phyloP scores from a whole-genome alignment of 345 rosid genomes.

The Rhizophora apiculata region DNA sequence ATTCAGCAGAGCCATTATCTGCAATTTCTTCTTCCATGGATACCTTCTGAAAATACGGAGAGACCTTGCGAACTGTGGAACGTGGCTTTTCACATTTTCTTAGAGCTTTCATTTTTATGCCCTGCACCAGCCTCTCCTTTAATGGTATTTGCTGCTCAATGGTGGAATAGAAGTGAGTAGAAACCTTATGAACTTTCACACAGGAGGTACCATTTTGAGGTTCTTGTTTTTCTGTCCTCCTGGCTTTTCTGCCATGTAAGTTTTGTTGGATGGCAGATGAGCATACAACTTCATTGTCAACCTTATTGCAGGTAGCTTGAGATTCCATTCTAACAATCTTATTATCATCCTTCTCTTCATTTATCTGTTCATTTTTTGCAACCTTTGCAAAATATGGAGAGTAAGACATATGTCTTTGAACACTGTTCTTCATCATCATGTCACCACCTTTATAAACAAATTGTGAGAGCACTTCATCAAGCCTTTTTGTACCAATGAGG shows the following conservation, averaged over 20 bases:
- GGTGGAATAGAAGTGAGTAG: constrained; percentile 25
- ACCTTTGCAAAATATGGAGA: constrained; percentile 1
- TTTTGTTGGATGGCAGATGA: neutral
- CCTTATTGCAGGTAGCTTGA: neutral
- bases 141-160: constrained; percentile 5
- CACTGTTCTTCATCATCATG: neutral
- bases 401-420: neutral
- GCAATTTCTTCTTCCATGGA: neutral
- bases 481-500: neutral
- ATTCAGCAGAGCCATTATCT: neutral
- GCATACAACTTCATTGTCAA: neutral
- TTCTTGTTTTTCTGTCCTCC: neutral
- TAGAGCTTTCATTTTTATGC: constrained; percentile 5
- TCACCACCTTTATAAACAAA: constrained; percentile 4
- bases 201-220: constrained; percentile 7
- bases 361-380: neutral
- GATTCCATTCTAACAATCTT: neutral
- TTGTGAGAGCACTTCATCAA: constrained; percentile 22
- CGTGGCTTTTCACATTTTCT: neutral
- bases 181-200: constrained; percentile 29
- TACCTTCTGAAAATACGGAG: constrained; percentile 12
- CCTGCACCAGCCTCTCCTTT: neutral
- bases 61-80: constrained; percentile 2
- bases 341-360: neutral
- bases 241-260: neutral